Evolutionary conservation across 2,329 filamentous ascomycete species (phyloP).

Genomic region (Fusarium verticillioides): DNA sequence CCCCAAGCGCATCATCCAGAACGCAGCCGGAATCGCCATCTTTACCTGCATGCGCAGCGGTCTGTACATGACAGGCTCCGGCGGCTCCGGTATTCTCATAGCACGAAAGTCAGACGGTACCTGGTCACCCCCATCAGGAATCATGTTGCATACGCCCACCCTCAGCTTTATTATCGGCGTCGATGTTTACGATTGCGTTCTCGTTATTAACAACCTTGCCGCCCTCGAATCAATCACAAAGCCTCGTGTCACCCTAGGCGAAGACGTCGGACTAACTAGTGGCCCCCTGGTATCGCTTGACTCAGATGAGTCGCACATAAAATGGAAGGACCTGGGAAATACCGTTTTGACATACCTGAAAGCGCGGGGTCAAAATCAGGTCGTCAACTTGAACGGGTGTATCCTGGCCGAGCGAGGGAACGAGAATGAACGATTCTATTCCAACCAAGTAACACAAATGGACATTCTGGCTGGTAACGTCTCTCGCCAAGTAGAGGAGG

Average conservation of each 20-base stretch:
- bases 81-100: constrained; percentile 88
- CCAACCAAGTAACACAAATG: constrained; percentile 60
- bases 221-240: constrained; percentile 87
- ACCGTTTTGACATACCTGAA: constrained; percentile 70
- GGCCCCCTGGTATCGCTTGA: constrained; percentile 75
- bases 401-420: constrained; percentile 67
- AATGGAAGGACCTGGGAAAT: constrained; percentile 64
- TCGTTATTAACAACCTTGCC: constrained; percentile 88
- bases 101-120: constrained; percentile 85
- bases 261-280: constrained; percentile 79
- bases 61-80: constrained; percentile 89
- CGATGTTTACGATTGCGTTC: constrained; percentile 95
- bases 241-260: constrained; percentile 81
- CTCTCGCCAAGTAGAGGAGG: constrained; percentile 64
- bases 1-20: constrained; percentile 83
- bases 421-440: constrained; percentile 70
- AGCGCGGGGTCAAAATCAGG: constrained; percentile 65
- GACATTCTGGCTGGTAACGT: constrained; percentile 69
- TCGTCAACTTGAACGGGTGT: constrained; percentile 66
- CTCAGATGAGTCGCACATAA: constrained; percentile 61
- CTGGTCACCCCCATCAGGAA: constrained; percentile 92
- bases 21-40: constrained; percentile 89
- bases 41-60: constrained; percentile 97
- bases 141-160: constrained; percentile 88
- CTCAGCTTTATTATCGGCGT: constrained; percentile 91